Evolutionary conservation across 768 basidiomycete species (phyloP).

Genomic region (Termitomyces sp.): DNA sequence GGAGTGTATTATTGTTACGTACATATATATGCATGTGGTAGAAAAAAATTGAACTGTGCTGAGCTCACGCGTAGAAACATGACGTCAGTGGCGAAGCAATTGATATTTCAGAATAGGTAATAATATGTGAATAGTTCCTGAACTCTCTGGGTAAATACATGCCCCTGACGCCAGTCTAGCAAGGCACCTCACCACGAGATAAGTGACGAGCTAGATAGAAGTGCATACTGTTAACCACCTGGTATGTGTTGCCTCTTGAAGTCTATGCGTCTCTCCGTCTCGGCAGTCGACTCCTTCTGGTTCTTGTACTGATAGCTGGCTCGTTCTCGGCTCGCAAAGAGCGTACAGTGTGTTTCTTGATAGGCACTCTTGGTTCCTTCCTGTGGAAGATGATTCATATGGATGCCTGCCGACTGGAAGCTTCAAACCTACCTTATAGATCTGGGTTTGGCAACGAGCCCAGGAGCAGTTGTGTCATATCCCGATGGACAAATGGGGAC

Average conservation of each 20-base stretch:
- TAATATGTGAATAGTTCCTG: neutral
- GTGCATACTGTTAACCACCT: neutral
- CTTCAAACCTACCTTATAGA: neutral
- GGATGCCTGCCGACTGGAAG: neutral
- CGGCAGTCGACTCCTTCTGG: neutral
- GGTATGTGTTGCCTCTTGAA: no score
- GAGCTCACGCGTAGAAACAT: neutral
- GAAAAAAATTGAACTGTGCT: neutral
- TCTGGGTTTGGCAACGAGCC: neutral
- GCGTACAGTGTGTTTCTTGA: neutral
- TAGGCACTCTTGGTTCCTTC: neutral
- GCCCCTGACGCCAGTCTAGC: no score
- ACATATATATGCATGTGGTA: no score
- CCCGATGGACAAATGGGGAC: slow-evolving; percentile 23
- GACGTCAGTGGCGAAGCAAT: neutral
- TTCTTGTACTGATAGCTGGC: neutral
- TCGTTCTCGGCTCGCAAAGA: neutral
- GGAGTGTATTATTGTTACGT: neutral
- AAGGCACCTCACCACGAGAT: no score
- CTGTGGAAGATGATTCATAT: neutral
- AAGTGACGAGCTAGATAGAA: neutral
- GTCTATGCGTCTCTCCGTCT: neutral
- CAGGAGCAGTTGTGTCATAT: neutral
- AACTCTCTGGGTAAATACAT: no score
- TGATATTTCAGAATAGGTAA: neutral